Evolutionary conservation across 2,329 filamentous ascomycete genomes (phyloP).

Genomic region (Cladosporium cucumerinum): DNA sequence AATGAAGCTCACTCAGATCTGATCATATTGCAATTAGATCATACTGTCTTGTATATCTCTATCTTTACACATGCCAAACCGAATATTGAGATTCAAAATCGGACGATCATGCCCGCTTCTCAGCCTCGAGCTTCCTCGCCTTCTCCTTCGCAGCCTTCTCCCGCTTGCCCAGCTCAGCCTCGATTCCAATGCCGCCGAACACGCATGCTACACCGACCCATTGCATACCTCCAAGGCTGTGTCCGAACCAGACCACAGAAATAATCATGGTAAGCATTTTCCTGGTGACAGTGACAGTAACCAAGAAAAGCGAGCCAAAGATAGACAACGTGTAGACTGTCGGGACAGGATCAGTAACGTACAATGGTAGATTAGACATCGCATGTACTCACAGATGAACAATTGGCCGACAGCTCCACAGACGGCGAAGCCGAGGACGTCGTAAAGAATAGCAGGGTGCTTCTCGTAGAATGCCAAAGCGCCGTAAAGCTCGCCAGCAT

Average conservation of each 20-base stretch:
- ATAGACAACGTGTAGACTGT: constrained; percentile 73
- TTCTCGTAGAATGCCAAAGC: constrained; percentile 76
- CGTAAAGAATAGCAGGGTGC: constrained; percentile 78
- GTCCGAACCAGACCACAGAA: constrained; percentile 91
- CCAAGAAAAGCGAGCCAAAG: constrained; percentile 86
- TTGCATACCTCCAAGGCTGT: constrained; percentile 81
- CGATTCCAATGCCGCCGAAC: constrained; percentile 91
- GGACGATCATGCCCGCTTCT: constrained; percentile 12
- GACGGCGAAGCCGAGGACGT: constrained; percentile 83
- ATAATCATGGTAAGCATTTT: constrained; percentile 99
- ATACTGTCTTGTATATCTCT: background rate
- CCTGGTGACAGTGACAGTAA: constrained; percentile 93
- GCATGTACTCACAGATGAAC: constrained; percentile 67
- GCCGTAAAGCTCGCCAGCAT: constrained; percentile 72
- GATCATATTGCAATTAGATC: background rate
- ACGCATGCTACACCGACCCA: constrained; percentile 90
- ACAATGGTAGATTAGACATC: background rate
- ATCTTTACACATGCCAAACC: background rate
- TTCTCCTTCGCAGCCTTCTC: constrained; percentile 81
- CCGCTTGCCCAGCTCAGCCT: constrained; percentile 73
- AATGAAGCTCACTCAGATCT: background rate
- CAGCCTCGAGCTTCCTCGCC: constrained; percentile 45
- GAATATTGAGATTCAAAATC: background rate
- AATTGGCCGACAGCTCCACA: constrained; percentile 93
- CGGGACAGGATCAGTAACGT: constrained; percentile 3